These are phyloP conservation scores for Begonia masoniana DNA, from an alignment of 306 rosid species.

Conservation along the genomic window DNA sequence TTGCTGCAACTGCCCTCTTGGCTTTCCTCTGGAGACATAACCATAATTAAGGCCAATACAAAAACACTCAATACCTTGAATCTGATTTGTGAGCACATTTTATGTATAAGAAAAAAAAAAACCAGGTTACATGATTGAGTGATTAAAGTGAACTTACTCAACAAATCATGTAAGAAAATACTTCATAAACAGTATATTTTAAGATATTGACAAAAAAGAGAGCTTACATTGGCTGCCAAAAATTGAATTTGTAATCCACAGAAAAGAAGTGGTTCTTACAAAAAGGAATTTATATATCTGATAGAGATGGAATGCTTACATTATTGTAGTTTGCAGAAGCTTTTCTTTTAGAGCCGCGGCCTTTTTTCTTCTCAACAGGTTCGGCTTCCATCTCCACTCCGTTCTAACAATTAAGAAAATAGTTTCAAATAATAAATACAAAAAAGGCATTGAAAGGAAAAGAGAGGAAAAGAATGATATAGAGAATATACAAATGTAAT, in stretches of 20 bases:
- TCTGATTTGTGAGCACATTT: too few relatives aligned
- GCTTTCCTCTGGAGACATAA: constrained; percentile 44
- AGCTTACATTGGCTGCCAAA: too few relatives aligned
- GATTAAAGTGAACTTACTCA: too few relatives aligned
- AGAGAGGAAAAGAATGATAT: constrained; percentile 10
- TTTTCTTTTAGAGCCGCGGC: constrained; percentile 65
- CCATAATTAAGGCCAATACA: not conserved
- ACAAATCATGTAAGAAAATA: too few relatives aligned
- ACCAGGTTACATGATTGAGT: too few relatives aligned
- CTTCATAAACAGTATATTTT: too few relatives aligned
- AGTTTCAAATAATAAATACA: constrained; percentile 7
- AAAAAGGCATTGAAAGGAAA: not conserved
- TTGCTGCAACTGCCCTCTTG: constrained; percentile 82
- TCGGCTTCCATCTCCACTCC: constrained; percentile 33
- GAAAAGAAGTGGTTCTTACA: not conserved
- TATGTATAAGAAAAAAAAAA: too few relatives aligned
- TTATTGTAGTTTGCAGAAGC: constrained; percentile 45
- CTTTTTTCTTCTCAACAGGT: constrained; percentile 28
- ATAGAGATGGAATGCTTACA: constrained; percentile 27
- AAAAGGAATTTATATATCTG: not conserved
- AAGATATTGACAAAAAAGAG: too few relatives aligned
- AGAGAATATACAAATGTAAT: constrained; percentile 38
- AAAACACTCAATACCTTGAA: too few relatives aligned
- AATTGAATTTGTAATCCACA: too few relatives aligned
- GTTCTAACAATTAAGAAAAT: constrained; percentile 26